Percentiles rank a stretch among this genome's conserved stretches.
Evolutionary conservation across 768 basidiomycete species (phyloP).

Genomic region (Lyophyllum atratum): DNA sequence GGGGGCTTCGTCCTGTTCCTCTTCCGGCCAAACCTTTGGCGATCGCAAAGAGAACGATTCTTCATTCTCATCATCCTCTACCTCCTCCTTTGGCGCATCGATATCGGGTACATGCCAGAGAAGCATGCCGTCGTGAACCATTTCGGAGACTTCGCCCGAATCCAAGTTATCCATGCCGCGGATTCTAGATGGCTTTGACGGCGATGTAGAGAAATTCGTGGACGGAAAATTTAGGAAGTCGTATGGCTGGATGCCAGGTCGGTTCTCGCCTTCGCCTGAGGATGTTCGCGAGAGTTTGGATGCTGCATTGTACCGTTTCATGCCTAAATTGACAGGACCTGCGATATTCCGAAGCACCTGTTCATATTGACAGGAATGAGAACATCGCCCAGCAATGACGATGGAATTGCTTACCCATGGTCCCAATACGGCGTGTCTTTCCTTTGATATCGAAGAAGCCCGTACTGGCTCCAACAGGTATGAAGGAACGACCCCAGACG

Average conservation of each 20-base stretch:
- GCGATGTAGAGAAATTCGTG: slow-evolving; percentile 38
- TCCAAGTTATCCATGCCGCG: slow-evolving; percentile 46
- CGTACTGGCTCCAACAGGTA: slow-evolving; percentile 49
- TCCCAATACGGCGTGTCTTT: slow-evolving; percentile 51
- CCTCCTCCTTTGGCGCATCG: slow-evolving; percentile 12
- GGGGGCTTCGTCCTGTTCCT: neutral
- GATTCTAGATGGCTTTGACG: slow-evolving; percentile 40
- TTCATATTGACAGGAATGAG: slow-evolving; percentile 5
- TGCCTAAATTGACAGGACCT: slow-evolving; percentile 32
- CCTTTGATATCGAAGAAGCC: slow-evolving; percentile 47
- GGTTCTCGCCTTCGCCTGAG: slow-evolving; percentile 21
- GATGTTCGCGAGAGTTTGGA: slow-evolving; percentile 31
- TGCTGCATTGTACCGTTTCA: slow-evolving; percentile 45
- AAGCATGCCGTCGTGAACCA: slow-evolving; percentile 49
- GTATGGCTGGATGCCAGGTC: slow-evolving; percentile 38
- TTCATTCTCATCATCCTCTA: slow-evolving; percentile 5
- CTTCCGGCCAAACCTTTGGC: neutral
- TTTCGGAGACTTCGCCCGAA: slow-evolving; percentile 47
- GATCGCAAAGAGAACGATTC: neutral
- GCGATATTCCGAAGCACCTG: slow-evolving; percentile 27
- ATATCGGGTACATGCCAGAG: slow-evolving; percentile 41
- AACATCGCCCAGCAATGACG: neutral
- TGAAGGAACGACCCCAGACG: slow-evolving; percentile 49
- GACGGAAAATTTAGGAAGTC: slow-evolving; percentile 50
- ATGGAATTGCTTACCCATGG: slow-evolving; percentile 48